These are phyloP conservation scores for Fusarium sp. DNA, from an alignment of 2,329 filamentous ascomycete species.

Conservation along the genomic window DNA sequence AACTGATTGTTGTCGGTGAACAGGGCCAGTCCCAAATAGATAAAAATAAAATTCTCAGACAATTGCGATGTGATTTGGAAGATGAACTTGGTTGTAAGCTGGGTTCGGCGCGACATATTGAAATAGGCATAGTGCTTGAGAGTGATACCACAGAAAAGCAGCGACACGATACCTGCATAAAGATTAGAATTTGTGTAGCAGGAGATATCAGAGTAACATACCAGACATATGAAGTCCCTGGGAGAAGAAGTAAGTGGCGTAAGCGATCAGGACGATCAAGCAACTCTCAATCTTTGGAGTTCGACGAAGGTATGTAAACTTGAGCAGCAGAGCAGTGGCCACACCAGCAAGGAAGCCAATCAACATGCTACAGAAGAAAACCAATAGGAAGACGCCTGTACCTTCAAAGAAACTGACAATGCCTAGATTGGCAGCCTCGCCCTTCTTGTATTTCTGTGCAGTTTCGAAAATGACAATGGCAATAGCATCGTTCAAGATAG, in stretches of 20 bases:
- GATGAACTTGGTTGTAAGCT: slow-evolving; percentile 97
- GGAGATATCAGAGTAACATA: slow-evolving; percentile 59
- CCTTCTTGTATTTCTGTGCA: slow-evolving; percentile 89
- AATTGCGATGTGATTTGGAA: slow-evolving; percentile 95
- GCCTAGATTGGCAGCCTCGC: slow-evolving; percentile 77
- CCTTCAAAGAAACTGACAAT: slow-evolving; percentile 89
- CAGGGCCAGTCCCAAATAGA: slow-evolving; percentile 93
- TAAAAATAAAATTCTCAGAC: slow-evolving; percentile 99
- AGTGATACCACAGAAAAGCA: slow-evolving; percentile 97
- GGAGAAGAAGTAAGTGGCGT: slow-evolving; percentile 97
- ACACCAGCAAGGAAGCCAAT: slow-evolving; percentile 92
- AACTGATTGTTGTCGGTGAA: slow-evolving; percentile 93
- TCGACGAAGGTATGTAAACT: slow-evolving; percentile 92
- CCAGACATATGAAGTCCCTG: slow-evolving; percentile 96
- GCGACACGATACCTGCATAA: slow-evolving; percentile 86
- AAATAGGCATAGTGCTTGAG: slow-evolving; percentile 99
- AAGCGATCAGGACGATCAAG: slow-evolving; percentile 91
- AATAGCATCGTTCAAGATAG: slow-evolving; percentile 97
- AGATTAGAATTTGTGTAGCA: slow-evolving; percentile 18
- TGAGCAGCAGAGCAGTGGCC: slow-evolving; percentile 86
- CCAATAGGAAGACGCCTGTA: slow-evolving; percentile 92
- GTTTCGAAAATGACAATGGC: slow-evolving; percentile 99
- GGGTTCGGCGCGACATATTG: slow-evolving; percentile 98
- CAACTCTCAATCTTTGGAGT: slow-evolving; percentile 98
- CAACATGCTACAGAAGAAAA: slow-evolving; percentile 93